phyloP scores from a whole-genome alignment of 371 early-diverging fungal species.

The Synchytrium microbalum region DNA sequence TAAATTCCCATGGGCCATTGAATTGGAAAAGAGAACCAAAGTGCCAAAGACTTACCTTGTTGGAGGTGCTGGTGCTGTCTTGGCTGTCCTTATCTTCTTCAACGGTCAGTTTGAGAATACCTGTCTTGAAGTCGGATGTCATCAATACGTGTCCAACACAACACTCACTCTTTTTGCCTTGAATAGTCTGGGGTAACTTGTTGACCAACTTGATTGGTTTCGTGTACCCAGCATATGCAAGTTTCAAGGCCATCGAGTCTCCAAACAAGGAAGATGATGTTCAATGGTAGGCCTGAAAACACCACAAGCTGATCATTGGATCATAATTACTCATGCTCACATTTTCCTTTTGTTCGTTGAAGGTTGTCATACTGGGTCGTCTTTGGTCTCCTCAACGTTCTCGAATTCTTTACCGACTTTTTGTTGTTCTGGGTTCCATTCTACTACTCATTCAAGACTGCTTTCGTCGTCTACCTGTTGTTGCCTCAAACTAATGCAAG shows the following conservation, averaged over 20 bases:
- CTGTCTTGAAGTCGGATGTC: constrained; percentile 43
- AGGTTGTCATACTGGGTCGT: constrained; percentile 60
- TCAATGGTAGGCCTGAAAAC: constrained; percentile 62
- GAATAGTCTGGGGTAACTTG: constrained; percentile 20
- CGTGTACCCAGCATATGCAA: constrained; percentile 86
- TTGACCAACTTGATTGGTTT: constrained; percentile 72
- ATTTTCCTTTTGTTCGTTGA: background rate
- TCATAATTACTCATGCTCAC: background rate
- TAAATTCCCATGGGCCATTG: constrained; percentile 51
- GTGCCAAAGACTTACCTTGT: constrained; percentile 78
- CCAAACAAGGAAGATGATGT: constrained; percentile 69
- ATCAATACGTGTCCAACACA: background rate
- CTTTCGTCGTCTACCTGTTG: constrained; percentile 73
- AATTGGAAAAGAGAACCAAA: constrained; percentile 61
- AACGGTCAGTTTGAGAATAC: constrained; percentile 73
- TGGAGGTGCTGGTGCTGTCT: constrained; percentile 47
- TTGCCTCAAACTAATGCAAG: constrained; percentile 69
- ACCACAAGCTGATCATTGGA: constrained; percentile 1
- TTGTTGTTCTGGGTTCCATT: constrained; percentile 58
- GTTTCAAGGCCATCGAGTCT: constrained; percentile 85
- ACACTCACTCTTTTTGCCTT: background rate
- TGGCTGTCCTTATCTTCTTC: constrained; percentile 72
- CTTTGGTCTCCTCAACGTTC: constrained; percentile 37
- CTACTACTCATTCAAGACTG: constrained; percentile 87
- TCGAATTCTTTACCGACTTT: constrained; percentile 49